Evolutionary conservation across 1,284 basidiomycete genomes (phyloP).

Genomic region (Fomitiporia mediterranea): DNA sequence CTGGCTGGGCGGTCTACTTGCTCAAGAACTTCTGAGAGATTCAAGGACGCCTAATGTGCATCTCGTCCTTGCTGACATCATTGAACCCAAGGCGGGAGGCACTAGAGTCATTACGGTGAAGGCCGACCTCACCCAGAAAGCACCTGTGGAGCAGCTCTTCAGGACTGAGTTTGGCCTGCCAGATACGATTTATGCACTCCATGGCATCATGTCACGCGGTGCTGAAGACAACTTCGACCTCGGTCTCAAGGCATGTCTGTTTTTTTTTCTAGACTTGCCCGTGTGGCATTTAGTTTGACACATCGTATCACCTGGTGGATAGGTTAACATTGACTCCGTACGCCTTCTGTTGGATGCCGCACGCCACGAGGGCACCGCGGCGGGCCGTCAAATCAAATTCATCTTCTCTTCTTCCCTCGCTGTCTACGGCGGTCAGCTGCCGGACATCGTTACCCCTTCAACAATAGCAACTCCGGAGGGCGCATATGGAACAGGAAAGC

Average conservation of each 20-base stretch:
- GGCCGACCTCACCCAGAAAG: conserved; percentile 44
- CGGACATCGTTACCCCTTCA: conserved; percentile 42
- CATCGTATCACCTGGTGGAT: conserved; percentile 3
- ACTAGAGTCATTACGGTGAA: conserved; percentile 40
- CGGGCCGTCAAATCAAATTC: conserved; percentile 40
- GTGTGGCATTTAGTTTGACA: conserved; percentile 9
- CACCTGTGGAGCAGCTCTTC: conserved; percentile 38
- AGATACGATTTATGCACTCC: conserved; percentile 51
- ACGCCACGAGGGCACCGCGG: conserved; percentile 35
- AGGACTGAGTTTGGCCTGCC: conserved; percentile 38
- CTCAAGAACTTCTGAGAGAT: conserved; percentile 33
- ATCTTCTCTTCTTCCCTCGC: conserved; percentile 60
- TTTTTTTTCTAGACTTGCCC: not conserved
- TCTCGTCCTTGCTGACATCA: conserved; percentile 54
- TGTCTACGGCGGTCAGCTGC: conserved; percentile 60
- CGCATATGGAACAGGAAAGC: conserved; percentile 56
- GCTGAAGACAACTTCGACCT: conserved; percentile 61
- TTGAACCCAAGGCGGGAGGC: conserved; percentile 39
- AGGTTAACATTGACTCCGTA: conserved; percentile 62
- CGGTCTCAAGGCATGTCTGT: conserved; percentile 42
- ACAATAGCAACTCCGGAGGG: conserved; percentile 55
- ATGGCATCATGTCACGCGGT: conserved; percentile 68
- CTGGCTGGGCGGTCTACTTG: conserved; percentile 38
- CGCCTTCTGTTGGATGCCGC: conserved; percentile 46
- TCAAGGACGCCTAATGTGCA: conserved; percentile 36